phyloP scores from a whole-genome alignment of 306 rosid species.

The Fragaria nilgerrensis region DNA sequence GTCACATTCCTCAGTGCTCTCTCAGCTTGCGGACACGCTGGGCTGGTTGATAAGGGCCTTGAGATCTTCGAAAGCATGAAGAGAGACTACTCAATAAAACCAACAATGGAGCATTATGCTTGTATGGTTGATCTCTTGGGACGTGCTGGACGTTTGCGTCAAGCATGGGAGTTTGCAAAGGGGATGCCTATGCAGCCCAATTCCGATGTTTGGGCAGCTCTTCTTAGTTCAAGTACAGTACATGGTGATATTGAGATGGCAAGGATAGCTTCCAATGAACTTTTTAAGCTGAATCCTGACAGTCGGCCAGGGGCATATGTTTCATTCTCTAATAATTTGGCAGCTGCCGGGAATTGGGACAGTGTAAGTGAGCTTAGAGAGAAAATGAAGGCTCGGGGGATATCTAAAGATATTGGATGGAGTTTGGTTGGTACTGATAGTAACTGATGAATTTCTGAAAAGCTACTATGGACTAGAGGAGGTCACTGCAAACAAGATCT shows the following conservation, averaged over 20 bases:
- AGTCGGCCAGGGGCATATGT: conserved; percentile 82
- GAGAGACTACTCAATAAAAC: conserved; percentile 54
- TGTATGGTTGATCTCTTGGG: conserved; percentile 91
- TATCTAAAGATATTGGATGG: too few species aligned
- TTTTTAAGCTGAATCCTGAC: conserved; percentile 61
- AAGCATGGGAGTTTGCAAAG: conserved; percentile 71
- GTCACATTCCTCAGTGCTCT: conserved; percentile 81
- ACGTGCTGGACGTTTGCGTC: conserved; percentile 64
- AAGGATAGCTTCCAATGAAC: conserved; percentile 58
- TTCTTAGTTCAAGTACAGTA: conserved; percentile 77
- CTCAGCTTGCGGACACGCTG: conserved; percentile 88
- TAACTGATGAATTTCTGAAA: too few species aligned
- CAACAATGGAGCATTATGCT: conserved; percentile 87
- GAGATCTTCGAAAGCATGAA: conserved; percentile 72
- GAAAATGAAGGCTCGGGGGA: too few species aligned
- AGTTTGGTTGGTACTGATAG: too few species aligned
- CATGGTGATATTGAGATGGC: conserved; percentile 81
- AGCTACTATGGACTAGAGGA: too few species aligned
- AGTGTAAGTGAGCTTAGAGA: too few species aligned
- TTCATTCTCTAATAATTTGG: conserved; percentile 79
- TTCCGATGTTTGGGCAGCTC: conserved; percentile 89
- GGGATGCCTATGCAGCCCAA: conserved; percentile 70
- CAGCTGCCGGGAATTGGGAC: conserved; percentile 80
- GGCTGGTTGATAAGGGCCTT: conserved; percentile 65
- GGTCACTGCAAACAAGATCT: too few species aligned